These are phyloP conservation scores for Abrus pulchellus DNA, from an alignment of 306 rosid species.

Conservation along the genomic window DNA sequence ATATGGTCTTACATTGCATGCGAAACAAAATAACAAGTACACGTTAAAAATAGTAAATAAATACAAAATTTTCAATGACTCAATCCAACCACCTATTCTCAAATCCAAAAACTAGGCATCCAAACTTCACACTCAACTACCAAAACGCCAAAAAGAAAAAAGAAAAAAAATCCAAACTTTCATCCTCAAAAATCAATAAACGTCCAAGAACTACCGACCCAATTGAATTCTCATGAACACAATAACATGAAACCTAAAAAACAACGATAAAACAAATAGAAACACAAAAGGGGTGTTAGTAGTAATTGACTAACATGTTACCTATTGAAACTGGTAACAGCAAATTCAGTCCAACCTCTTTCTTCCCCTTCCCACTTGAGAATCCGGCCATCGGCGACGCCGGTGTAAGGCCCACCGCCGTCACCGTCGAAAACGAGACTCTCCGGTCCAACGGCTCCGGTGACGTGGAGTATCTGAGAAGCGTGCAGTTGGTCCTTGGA, in stretches of 20 bases:
- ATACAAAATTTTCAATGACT: background rate
- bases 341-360: constrained; percentile 79
- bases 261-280: background rate
- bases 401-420: constrained; percentile 88
- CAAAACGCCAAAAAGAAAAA: background rate
- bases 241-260: background rate
- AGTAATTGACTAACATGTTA: background rate
- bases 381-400: constrained; percentile 93
- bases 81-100: background rate
- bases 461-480: constrained; percentile 54
- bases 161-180: background rate
- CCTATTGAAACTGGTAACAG: constrained; percentile 81
- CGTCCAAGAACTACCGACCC: background rate
- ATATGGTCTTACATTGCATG: background rate
- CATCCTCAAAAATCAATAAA: background rate
- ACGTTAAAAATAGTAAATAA: constrained; percentile 1
- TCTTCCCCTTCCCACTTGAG: constrained; percentile 75
- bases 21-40: background rate
- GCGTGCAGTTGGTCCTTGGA: constrained; percentile 65
- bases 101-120: constrained; percentile 7
- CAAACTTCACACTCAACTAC: background rate
- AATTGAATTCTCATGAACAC: background rate
- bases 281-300: background rate
- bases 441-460: constrained; percentile 89
- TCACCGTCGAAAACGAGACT: constrained; percentile 74